Evolutionary conservation across 345 rosid genomes (phyloP), one percentile per base, ranked within the genome.

Genomic region (Tarenaya hassleriana): DNA sequence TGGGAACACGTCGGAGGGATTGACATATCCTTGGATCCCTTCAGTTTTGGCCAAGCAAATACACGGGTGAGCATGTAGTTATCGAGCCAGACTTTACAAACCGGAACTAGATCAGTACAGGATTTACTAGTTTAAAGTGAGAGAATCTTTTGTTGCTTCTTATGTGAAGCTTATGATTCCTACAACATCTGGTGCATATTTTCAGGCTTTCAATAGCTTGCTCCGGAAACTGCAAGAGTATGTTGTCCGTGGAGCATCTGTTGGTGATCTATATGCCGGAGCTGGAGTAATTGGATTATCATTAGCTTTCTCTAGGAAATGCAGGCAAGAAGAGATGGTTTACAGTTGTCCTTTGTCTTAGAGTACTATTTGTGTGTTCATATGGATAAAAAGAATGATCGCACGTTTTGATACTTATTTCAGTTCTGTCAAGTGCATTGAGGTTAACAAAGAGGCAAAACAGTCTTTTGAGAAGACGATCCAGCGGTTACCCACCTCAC

Each of bases 11-110:
- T 82, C 39, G 98, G 95, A 69, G 96, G 95, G 37, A 79, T 91
- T 59, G 96, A 91, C 69, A 77, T 91, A 67, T 84, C 86, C 57
- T 62, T 91, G 75, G 86, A 81, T 53, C 95, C 98, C 33, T 87
- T 95, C 66, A 76, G 95, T 76, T 91, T 91, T 68, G 95, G 95
- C 66, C 98, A 91, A 73, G 96, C 98, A 59, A 91, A 91, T 66
- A 84, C 88, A 11, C 75, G 74, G 73, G 95, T 91, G 48, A n/a
- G 70, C 34, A 38, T 58, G 35, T 35, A 4, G 41, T 27, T 51
- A 29, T 18, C 27, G 7, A 43, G 17, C 35, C 43, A 57, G 19
- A 18, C 32, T 29, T 37, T 55, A 21, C 34, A 20, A 47, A 39
- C 39, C 0, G 3, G 7, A 9, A 56, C 40, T 34, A 2, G 13